These are phyloP conservation scores for Candida peoriensis DNA, from an alignment of 805 yeast species.

Conservation along the genomic window DNA sequence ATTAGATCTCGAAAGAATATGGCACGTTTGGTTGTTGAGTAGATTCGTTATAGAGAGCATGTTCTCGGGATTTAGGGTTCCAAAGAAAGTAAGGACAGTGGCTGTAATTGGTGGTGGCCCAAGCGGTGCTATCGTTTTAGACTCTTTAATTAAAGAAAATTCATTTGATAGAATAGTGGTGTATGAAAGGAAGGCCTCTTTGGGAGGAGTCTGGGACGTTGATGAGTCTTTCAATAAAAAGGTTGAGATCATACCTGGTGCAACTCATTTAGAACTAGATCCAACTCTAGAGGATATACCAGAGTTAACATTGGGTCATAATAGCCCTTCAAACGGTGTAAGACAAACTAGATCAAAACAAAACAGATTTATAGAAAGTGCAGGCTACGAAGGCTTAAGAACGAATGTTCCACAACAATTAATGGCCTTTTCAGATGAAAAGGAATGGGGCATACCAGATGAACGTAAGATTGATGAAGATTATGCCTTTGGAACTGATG, in stretches of 20 bases:
- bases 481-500: not conserved
- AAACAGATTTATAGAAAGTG: slow-evolving; percentile 19
- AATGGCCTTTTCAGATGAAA: slow-evolving; percentile 36
- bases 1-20: too few relatives aligned
- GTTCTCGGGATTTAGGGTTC: not conserved
- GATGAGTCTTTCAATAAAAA: slow-evolving; percentile 20
- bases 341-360: not conserved
- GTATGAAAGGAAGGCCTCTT: slow-evolving; percentile 31
- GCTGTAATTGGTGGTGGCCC: slow-evolving; percentile 50
- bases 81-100: slow-evolving; percentile 18
- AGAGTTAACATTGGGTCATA: too few relatives aligned
- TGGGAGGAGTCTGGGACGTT: slow-evolving; percentile 37
- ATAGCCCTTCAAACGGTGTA: too few relatives aligned
- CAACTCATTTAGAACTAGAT: slow-evolving; percentile 15
- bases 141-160: slow-evolving; percentile 31
- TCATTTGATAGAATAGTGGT: slow-evolving; percentile 30
- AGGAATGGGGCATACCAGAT: slow-evolving; percentile 25
- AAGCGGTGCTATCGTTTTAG: slow-evolving; percentile 39
- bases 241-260: slow-evolving; percentile 15
- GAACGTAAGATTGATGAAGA: slow-evolving; percentile 25
- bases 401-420: slow-evolving; percentile 36
- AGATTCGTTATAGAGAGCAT: too few relatives aligned
- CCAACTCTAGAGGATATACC: slow-evolving; percentile 12
- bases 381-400: slow-evolving; percentile 19
- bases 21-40: too few relatives aligned